These are phyloP conservation scores for Coleophoma eucalyptorum DNA, from an alignment of 2,329 filamentous ascomycete species.

Conservation along the genomic window DNA sequence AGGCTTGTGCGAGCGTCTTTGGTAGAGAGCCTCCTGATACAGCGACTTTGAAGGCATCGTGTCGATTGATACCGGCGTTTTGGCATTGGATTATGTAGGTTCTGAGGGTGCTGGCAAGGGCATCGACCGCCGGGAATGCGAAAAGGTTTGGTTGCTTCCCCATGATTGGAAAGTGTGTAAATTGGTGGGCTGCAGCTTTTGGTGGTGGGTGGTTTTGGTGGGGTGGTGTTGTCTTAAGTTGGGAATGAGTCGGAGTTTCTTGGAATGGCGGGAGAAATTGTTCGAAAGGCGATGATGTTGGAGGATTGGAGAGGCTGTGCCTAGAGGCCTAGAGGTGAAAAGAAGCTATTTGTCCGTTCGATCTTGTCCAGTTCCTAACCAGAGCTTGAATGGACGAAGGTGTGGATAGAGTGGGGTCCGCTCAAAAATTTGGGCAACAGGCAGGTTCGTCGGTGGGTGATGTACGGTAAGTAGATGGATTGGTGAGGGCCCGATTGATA, in stretches of 20 bases:
- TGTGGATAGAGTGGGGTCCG: too few relatives aligned
- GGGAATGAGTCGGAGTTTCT: neutral
- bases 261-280: too few relatives aligned
- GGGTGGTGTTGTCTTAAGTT: neutral
- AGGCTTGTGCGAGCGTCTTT: conserved; percentile 78
- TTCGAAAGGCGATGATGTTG: neutral
- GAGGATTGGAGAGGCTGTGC: neutral
- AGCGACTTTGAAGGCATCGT: conserved; percentile 83
- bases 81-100: conserved; percentile 80
- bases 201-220: conserved; percentile 2
- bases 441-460: too few relatives aligned
- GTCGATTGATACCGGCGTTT: conserved; percentile 73
- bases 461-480: too few relatives aligned
- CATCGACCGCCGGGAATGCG: conserved; percentile 67
- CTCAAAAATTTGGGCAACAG: too few relatives aligned
- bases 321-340: neutral
- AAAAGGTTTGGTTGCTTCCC: conserved; percentile 61
- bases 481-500: too few relatives aligned
- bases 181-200: conserved; percentile 3
- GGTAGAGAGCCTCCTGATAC: conserved; percentile 94
- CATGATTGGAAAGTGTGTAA: conserved; percentile 9
- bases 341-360: too few relatives aligned
- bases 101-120: conserved; percentile 74
- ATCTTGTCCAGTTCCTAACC: too few relatives aligned
- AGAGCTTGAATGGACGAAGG: too few relatives aligned